Base-by-base conservation (phyloP, 2,329 filamentous ascomycete species). In the Cladophialophora yegresii region DNA sequence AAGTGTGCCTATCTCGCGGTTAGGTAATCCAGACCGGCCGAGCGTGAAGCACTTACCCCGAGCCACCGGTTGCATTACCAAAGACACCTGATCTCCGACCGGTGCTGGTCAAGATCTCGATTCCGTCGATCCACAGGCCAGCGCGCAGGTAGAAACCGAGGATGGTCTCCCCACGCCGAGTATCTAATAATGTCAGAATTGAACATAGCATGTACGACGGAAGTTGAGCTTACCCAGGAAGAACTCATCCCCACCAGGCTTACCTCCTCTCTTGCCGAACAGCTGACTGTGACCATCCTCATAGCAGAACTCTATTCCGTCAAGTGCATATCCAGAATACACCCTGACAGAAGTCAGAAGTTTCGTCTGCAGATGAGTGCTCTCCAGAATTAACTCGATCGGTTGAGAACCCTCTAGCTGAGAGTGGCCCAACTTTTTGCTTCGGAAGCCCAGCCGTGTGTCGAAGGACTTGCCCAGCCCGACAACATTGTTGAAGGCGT, bases 241-340 rank as follows among this genome's bases (percentile, higher is more conserved):
- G 78, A 96, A 96, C 53, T 87, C 84, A 72, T 89, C 87, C 1
- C 89, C 88, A 2, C 86, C 87, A 26, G 83, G 78, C 67, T 88
- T 88, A 7, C 89, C 90, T 12, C 89, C 89, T 61, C 84, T 83
- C 73, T 91, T 93, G 47, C 95, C 95, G 80, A 99, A 96, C 3
- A 97, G 76, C 74, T 97, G 92, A 61, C 83, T 89, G 0, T 90
- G 89, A 16, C 85, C 84, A 75, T 98, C 92, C 72, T 98, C 93
- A 73, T 96, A 98, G 64, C 90, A 83, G 76, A 99, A 98, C 75
- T 98, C 93, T 22, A 99, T 77, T 0, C 95, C 95, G 74, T 96
- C 89, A 12, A 98, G 74, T 3, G 89, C 89, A 64, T 82, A 80
- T 1, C 90, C 92, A 71, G 92, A 88, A 73, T 92, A 96, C 13